Conservation (phyloP, 2,329 filamentous ascomycete genomes). For the Sclerotinia minor region DNA sequence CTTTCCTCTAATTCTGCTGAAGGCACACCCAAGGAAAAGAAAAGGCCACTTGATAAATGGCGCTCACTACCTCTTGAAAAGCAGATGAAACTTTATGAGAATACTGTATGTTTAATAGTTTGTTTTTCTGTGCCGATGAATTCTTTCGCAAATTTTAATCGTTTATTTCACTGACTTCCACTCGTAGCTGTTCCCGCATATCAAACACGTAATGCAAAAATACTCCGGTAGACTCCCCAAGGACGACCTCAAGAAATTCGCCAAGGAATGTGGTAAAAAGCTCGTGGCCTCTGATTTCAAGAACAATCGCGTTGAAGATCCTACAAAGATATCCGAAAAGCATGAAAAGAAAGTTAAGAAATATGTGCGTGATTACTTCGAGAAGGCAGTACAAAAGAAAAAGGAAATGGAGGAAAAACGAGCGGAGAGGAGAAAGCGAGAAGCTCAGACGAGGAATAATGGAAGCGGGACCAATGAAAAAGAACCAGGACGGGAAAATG, state of each 20-base stretch:
- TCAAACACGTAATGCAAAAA: conserved; percentile 83
- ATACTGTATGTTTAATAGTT: conserved; percentile 66
- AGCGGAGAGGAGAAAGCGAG: conserved; percentile 45
- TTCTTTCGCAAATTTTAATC: neutral
- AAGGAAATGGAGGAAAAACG: conserved; percentile 66
- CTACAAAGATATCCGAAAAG: conserved; percentile 72
- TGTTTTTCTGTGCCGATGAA: neutral
- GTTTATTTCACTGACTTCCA: conserved; percentile 21
- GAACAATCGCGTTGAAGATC: conserved; percentile 80
- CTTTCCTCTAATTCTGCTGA: conserved; percentile 61
- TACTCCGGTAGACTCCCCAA: conserved; percentile 85
- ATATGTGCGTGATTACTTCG: conserved; percentile 81
- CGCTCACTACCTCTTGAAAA: conserved; percentile 71
- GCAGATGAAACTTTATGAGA: conserved; percentile 93
- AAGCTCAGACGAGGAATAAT: conserved; percentile 27
- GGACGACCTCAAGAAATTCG: conserved; percentile 66
- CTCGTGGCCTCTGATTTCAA: conserved; percentile 91
- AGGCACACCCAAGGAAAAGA: conserved; percentile 53
- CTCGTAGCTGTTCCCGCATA: conserved; percentile 69
- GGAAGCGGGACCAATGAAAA: conserved; percentile 26
- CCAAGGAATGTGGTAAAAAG: conserved; percentile 76
- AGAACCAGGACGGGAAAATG: neutral
- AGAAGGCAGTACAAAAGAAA: conserved; percentile 80
- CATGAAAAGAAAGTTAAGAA: conserved; percentile 80
- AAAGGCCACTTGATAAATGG: conserved; percentile 71